These are phyloP conservation scores for Rhypophila decipiens DNA, from an alignment of 495 filamentous ascomycete genomes.

Conservation along the genomic window DNA sequence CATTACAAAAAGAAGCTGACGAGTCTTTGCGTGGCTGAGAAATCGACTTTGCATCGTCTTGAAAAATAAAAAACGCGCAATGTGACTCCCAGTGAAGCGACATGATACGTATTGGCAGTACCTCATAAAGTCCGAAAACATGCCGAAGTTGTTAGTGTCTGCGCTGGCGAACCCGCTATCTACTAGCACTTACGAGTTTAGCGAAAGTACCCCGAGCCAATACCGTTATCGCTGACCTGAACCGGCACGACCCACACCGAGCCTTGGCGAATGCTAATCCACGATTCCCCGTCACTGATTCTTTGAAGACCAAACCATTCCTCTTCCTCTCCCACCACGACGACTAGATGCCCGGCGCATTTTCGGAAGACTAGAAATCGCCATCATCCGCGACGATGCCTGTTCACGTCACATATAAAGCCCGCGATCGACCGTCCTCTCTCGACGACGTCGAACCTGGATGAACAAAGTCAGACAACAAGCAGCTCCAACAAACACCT, in stretches of 20 bases:
- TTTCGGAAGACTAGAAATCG: background rate
- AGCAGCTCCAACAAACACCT: background rate
- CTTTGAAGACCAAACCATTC: background rate
- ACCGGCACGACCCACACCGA: background rate
- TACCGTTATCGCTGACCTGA: background rate
- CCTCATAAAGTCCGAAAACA: background rate
- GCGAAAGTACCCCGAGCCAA: background rate
- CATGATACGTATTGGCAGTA: too few species aligned
- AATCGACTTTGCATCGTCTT: too few species aligned
- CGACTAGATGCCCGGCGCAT: background rate
- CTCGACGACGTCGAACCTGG: background rate
- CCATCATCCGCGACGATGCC: background rate
- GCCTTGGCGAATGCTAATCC: background rate
- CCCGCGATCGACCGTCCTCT: background rate
- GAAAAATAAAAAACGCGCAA: too few species aligned
- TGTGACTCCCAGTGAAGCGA: too few species aligned
- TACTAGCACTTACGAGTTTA: background rate
- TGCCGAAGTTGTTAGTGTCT: background rate
- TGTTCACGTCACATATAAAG: too few species aligned
- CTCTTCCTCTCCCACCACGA: too few species aligned
- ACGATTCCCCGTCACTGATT: background rate
- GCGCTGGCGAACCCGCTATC: background rate
- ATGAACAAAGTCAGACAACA: background rate
- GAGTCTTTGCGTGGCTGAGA: too few species aligned
- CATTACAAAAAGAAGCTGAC: too few species aligned